Evolutionary conservation across 495 filamentous ascomycete genomes (phyloP).

Genomic region (Clohesyomyces aquaticus): DNA sequence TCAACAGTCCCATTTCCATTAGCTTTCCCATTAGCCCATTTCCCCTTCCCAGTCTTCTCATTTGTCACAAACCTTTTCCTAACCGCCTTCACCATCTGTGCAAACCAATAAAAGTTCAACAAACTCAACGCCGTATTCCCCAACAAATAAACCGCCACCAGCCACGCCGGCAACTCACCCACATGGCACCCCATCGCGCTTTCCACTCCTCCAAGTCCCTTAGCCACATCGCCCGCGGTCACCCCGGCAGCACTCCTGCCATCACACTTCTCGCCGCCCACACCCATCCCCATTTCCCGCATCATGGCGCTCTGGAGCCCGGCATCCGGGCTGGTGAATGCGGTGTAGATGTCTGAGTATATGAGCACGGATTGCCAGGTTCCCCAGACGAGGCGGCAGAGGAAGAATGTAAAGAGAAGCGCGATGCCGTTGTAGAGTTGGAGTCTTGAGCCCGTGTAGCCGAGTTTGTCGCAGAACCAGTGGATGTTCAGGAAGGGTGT

Average conservation of each 20-base stretch:
- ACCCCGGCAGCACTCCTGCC: constrained; percentile 13
- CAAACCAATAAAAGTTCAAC: constrained; percentile 94
- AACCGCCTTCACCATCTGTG: constrained; percentile 92
- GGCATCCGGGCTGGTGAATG: background rate
- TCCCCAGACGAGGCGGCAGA: constrained; percentile 88
- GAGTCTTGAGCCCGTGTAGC: constrained; percentile 79
- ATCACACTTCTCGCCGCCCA: constrained; percentile 22
- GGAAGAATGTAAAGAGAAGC: constrained; percentile 75
- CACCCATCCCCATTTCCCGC: background rate
- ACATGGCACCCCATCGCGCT: constrained; percentile 3
- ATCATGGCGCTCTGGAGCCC: background rate
- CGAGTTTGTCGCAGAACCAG: constrained; percentile 98
- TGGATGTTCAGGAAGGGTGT: constrained; percentile 62
- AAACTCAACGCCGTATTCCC: constrained; percentile 80
- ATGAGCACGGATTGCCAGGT: constrained; percentile 27
- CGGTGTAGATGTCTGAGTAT: constrained; percentile 35
- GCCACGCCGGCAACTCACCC: constrained; percentile 70
- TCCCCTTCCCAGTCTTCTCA: no score
- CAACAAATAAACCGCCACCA: constrained; percentile 72
- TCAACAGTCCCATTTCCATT: constrained; percentile 4
- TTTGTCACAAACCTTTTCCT: constrained; percentile 80
- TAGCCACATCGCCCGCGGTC: no score
- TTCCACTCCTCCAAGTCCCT: background rate
- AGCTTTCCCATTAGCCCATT: background rate
- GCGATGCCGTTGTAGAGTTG: constrained; percentile 87